Evolutionary conservation across 306 rosid species (phyloP), one percentile per base, ranked within the genome.

Genomic region (Macrotyloma uniflorum): DNA sequence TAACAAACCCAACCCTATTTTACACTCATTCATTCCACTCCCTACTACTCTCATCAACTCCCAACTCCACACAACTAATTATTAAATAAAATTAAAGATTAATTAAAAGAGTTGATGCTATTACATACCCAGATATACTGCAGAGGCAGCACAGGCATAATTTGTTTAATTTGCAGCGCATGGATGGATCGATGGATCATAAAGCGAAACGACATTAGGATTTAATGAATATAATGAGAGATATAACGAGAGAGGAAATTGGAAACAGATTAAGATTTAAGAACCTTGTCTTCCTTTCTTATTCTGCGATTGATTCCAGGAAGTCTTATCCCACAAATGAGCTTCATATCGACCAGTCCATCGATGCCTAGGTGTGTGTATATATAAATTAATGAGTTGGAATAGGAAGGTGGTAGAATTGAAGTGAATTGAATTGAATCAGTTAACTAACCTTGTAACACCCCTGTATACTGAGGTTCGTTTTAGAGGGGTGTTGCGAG

Each of bases 341-440:
- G 97, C 97, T 74, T 92, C 97, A 32, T 86, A 92, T 10, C 97
- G 87, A 19, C 97, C 95, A 3, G 97, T 92, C 97, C 95, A 92
- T 40, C 97, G 90, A 78, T 90, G 97, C 80, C 97, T 92, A 47
- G 0, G 8, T 8, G 9, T 51, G 18, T 67, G 1, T 19, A 20
- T 65, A 5, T 2, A 23, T 5, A 6, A 0, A 7, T 36, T 6
- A 5, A 36, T 36, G 40, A 6, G 10, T 6, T 36, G 40, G 5
- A 6, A 33, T 5, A 33, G 5, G 38, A 33, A 33, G 8, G 38
- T 33, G 38, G 38, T 30, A 1, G 1, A 4, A 6, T 33, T 0
- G 8, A 0, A 38, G 5, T 38, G 12, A 38, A 38, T 33, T 33
- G 45, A 23, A 22, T 6, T 16, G 38, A 54, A 10, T 10, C 13